Percentiles rank a stretch among this genome's conserved stretches.
These are phyloP conservation scores for Vigna reflexopilosa DNA, from an alignment of 306 rosid genomes.

Conservation along the genomic window DNA sequence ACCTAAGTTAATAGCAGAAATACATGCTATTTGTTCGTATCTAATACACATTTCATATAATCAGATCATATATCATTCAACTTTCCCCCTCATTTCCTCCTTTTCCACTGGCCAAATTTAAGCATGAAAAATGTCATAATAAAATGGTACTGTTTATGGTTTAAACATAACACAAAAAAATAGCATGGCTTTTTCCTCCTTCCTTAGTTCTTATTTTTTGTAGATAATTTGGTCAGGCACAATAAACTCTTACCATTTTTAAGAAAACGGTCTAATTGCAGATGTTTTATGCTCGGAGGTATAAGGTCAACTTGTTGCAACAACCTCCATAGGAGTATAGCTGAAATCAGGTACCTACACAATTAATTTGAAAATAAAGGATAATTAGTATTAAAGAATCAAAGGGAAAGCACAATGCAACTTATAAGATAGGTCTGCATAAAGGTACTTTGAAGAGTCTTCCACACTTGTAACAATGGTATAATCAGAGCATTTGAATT, in stretches of 20 bases:
- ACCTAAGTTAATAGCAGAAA: too few relatives aligned
- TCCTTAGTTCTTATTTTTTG: too few relatives aligned
- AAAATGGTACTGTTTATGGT: background rate
- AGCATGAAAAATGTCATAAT: constrained; percentile 22
- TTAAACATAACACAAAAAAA: too few relatives aligned
- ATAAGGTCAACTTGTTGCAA: constrained; percentile 69
- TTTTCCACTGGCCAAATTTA: constrained; percentile 13
- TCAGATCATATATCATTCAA: background rate
- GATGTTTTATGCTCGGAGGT: constrained; percentile 76
- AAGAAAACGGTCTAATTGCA: constrained; percentile 74
- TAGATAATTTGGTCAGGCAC: too few relatives aligned
- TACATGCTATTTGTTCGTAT: background rate
- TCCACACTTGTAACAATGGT: background rate
- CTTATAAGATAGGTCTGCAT: constrained; percentile 16
- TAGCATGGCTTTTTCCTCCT: too few relatives aligned
- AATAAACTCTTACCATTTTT: constrained; percentile 59
- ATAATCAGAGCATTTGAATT: background rate
- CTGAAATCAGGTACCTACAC: constrained; percentile 74
- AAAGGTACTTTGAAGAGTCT: constrained; percentile 19
- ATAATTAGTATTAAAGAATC: constrained; percentile 19
- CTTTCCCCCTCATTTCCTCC: background rate
- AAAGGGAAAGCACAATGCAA: constrained; percentile 26
- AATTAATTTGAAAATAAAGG: constrained; percentile 26
- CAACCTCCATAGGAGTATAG: constrained; percentile 76
- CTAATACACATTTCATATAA: background rate